Evolutionary conservation across 140 eudicot genomes (phyloP).

Genomic region (Anethum foeniculum): DNA sequence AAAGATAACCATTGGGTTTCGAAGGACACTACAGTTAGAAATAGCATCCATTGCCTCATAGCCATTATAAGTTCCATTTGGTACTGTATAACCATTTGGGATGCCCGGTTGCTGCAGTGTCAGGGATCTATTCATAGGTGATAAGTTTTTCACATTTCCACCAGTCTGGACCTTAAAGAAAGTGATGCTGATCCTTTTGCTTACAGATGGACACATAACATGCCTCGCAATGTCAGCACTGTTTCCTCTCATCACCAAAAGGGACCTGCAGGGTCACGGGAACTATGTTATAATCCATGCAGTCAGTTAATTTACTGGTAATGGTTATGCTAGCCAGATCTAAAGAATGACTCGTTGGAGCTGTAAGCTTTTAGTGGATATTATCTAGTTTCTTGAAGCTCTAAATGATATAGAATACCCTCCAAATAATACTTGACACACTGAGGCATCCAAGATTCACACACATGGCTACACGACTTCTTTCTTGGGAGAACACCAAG

Average conservation of each 20-base stretch:
- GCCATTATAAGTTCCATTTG: constrained; percentile 35
- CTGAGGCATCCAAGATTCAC: background rate
- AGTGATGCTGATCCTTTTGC: constrained; percentile 69
- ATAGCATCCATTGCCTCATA: constrained; percentile 40
- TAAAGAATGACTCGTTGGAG: background rate
- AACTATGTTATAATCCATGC: background rate
- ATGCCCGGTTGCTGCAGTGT: constrained; percentile 70
- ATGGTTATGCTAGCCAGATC: background rate
- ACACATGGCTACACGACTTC: background rate
- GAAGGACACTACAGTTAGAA: constrained; percentile 74
- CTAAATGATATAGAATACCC: background rate
- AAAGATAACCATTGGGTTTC: constrained; percentile 65
- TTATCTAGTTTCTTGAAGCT: background rate
- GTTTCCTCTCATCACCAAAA: constrained; percentile 86
- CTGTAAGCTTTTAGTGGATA: background rate
- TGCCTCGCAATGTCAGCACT: constrained; percentile 93
- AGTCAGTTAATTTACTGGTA: background rate
- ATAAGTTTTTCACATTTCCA: constrained; percentile 18
- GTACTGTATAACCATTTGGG: constrained; percentile 35
- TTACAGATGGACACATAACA: constrained; percentile 84
- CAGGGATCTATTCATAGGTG: constrained; percentile 48
- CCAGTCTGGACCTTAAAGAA: constrained; percentile 64
- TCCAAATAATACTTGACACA: background rate
- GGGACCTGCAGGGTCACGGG: constrained; percentile 41
- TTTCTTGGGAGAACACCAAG: no score